Evolutionary conservation across 2,329 filamentous ascomycete species (phyloP).

Genomic region (Furcasterigmium sp.): DNA sequence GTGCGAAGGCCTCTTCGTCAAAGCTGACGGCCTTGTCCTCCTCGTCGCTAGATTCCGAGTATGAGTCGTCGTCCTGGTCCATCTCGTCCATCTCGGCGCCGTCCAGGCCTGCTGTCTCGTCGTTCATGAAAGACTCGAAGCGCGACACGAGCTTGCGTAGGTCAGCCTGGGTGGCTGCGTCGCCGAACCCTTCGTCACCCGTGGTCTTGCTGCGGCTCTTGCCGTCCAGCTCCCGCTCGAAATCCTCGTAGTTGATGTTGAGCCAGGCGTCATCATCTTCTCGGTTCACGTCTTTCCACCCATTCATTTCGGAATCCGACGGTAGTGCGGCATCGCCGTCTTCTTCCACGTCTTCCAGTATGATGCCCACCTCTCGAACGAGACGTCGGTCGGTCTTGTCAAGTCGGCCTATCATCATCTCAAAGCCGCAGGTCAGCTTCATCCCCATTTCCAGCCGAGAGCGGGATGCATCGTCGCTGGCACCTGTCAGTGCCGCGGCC

Average conservation of each 20-base stretch:
- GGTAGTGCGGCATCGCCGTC: slow-evolving; percentile 66
- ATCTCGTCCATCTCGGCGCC: slow-evolving; percentile 71
- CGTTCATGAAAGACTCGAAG: slow-evolving; percentile 89
- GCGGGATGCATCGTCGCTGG: slow-evolving; percentile 18
- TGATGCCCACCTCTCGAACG: slow-evolving; percentile 69
- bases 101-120: slow-evolving; percentile 74
- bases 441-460: slow-evolving; percentile 67
- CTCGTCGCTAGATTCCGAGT: slow-evolving; percentile 49
- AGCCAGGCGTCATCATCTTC: slow-evolving; percentile 89
- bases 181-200: slow-evolving; percentile 50
- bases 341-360: slow-evolving; percentile 69
- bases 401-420: slow-evolving; percentile 71
- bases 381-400: slow-evolving; percentile 62
- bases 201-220: slow-evolving; percentile 29
- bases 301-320: slow-evolving; percentile 63
- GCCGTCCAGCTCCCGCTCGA: slow-evolving; percentile 71
- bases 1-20: slow-evolving; percentile 77
- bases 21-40: slow-evolving; percentile 76
- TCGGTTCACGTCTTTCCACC: slow-evolving; percentile 57
- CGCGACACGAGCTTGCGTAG: slow-evolving; percentile 86
- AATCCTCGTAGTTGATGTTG: slow-evolving; percentile 84
- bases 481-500: slow-evolving; percentile 27
- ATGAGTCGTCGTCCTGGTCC: slow-evolving; percentile 49
- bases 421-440: slow-evolving; percentile 86
- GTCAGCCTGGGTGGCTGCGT: slow-evolving; percentile 65